Percentiles rank a stretch among this genome's conserved stretches.
These are phyloP conservation scores for Fusarium hostae DNA, from an alignment of 2,329 filamentous ascomycete species.

Conservation along the genomic window DNA sequence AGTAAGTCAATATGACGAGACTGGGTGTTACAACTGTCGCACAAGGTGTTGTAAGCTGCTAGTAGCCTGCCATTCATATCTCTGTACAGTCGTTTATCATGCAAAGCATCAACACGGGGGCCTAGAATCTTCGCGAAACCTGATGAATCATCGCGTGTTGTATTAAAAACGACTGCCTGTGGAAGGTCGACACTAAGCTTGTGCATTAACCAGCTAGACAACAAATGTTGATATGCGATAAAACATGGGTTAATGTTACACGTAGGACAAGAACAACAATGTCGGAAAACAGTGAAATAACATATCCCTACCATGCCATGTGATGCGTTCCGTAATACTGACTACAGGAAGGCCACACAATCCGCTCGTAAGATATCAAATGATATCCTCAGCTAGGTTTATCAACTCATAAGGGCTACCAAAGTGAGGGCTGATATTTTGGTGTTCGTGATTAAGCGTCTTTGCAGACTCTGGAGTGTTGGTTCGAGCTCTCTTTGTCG, in stretches of 20 bases:
- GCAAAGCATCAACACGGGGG: slow-evolving; percentile 5
- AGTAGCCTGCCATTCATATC: slow-evolving; percentile 3
- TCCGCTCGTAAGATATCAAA: not conserved
- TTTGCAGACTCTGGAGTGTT: slow-evolving; percentile 52
- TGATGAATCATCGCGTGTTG: not conserved
- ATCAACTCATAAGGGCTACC: slow-evolving; percentile 36
- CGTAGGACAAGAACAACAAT: not conserved
- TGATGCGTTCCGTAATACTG: not conserved
- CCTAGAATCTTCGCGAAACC: slow-evolving; percentile 2
- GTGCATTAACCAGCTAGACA: not conserved
- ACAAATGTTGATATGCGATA: not conserved
- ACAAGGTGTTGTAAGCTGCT: slow-evolving; percentile 10
- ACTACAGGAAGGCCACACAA: not conserved
- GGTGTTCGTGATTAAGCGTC: slow-evolving; percentile 59
- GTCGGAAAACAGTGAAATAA: slow-evolving; percentile 1
- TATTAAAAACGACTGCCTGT: not conserved
- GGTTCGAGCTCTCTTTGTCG: slow-evolving; percentile 58
- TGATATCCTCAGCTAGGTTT: not conserved
- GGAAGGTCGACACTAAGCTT: not conserved
- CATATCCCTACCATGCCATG: not conserved
- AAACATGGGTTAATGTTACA: not conserved
- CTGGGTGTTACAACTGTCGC: slow-evolving; percentile 20
- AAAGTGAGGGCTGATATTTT: slow-evolving; percentile 44
- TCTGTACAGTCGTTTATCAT: not conserved
- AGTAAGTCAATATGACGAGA: slow-evolving; percentile 26